Percentiles rank a stretch among this genome's conserved stretches.
phyloP scores from a whole-genome alignment of 2,329 filamentous ascomycete species.

The Microdochium nivale region DNA sequence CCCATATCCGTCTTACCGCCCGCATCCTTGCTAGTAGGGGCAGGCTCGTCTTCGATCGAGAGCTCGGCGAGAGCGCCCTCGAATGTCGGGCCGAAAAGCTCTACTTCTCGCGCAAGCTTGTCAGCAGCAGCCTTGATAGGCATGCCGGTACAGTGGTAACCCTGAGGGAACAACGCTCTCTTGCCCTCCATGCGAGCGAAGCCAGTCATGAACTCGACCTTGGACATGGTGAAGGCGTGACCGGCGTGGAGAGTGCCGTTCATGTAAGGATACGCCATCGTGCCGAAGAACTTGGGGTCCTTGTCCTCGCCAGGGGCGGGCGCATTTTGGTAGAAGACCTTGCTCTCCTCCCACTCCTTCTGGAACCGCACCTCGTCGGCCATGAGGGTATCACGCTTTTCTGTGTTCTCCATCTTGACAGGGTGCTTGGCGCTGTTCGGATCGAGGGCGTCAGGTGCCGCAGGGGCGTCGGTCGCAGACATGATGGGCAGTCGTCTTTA shows the following conservation, averaged over 20 bases:
- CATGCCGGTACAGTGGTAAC: conserved; percentile 96
- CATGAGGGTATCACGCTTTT: conserved; percentile 78
- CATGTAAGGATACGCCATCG: conserved; percentile 39
- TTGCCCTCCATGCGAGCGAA: conserved; percentile 89
- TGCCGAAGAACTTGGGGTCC: conserved; percentile 85
- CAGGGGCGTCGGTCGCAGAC: neutral
- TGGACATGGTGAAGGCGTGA: conserved; percentile 84
- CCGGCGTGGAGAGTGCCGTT: conserved; percentile 85
- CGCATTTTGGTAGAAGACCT: conserved; percentile 79
- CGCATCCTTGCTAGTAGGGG: conserved; percentile 53
- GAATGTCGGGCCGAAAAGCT: conserved; percentile 81
- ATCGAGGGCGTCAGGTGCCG: neutral
- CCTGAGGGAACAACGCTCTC: conserved; percentile 77
- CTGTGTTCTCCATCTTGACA: conserved; percentile 45
- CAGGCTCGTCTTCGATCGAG: conserved; percentile 38
- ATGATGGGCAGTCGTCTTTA: neutral
- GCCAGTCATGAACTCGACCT: conserved; percentile 86
- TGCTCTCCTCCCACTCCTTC: conserved; percentile 66
- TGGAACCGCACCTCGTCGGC: conserved; percentile 90
- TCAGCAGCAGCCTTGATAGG: conserved; percentile 96
- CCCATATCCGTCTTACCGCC: conserved; percentile 65
- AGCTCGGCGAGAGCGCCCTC: conserved; percentile 62
- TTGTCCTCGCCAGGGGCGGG: conserved; percentile 70
- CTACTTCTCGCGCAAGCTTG: conserved; percentile 84
- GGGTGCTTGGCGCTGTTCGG: neutral